phyloP scores from a whole-genome alignment of 805 yeast species.

The Allodekkera sacchari region DNA sequence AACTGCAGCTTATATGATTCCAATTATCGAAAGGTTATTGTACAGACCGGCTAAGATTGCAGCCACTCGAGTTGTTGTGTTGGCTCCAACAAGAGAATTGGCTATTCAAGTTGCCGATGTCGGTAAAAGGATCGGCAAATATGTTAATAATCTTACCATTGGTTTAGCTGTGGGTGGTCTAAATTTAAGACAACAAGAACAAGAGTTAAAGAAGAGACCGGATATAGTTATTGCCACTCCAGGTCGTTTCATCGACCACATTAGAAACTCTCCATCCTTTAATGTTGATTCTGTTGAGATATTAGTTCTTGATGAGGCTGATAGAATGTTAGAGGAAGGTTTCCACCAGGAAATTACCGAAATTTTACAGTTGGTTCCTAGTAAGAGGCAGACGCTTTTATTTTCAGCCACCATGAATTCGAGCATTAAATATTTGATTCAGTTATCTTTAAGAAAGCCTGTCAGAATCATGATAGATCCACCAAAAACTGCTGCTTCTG shows the following conservation, averaged over 20 bases:
- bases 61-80: slow-evolving; percentile 81
- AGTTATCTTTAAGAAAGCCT: slow-evolving; percentile 81
- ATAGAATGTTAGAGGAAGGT: slow-evolving; percentile 98
- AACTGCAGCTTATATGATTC: slow-evolving; percentile 97
- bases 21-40: slow-evolving; percentile 84
- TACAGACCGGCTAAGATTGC: slow-evolving; percentile 83
- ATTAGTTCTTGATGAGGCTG: slow-evolving; percentile 94
- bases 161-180: slow-evolving; percentile 98
- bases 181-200: slow-evolving; percentile 92
- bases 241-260: slow-evolving; percentile 96
- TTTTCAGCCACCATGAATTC: slow-evolving; percentile 99
- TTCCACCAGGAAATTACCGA: slow-evolving; percentile 93
- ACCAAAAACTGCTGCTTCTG: slow-evolving; percentile 89
- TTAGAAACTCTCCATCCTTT: slow-evolving; percentile 90
- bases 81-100: slow-evolving; percentile 96
- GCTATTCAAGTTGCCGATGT: slow-evolving; percentile 96
- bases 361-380: slow-evolving; percentile 78
- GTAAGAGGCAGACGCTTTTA: slow-evolving; percentile 85
- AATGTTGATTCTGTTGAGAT: slow-evolving; percentile 87
- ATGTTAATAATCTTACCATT: slow-evolving; percentile 66
- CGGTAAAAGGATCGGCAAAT: slow-evolving; percentile 75
- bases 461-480: slow-evolving; percentile 95
- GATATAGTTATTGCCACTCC: slow-evolving; percentile 98
- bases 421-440: slow-evolving; percentile 77
- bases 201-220: slow-evolving; percentile 83